phyloP scores from a whole-genome alignment of 371 early-diverging fungal genomes.

The Entomophthora muscae region DNA sequence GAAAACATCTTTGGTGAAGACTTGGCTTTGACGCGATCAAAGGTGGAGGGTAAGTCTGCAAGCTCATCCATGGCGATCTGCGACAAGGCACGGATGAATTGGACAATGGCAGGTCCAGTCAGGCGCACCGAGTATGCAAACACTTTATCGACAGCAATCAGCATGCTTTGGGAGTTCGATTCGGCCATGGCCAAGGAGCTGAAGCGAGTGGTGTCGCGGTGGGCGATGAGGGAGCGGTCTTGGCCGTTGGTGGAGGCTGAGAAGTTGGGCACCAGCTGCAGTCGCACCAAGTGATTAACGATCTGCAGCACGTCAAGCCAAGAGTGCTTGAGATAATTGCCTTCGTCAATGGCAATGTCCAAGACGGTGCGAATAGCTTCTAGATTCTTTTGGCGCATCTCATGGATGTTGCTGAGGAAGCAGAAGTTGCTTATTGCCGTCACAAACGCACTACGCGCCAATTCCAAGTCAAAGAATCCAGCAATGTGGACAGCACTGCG shows the following conservation, averaged over 20 bases:
- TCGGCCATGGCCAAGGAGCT: slow-evolving; percentile 10
- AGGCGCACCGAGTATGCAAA: slow-evolving; percentile 33
- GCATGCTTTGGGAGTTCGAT: slow-evolving; percentile 30
- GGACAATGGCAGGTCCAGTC: slow-evolving; percentile 50
- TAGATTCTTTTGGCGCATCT: slow-evolving; percentile 71
- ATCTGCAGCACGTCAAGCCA: slow-evolving; percentile 85
- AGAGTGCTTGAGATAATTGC: slow-evolving; percentile 59
- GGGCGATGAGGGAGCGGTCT: slow-evolving; percentile 10
- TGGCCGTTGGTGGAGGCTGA: not conserved
- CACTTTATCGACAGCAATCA: slow-evolving; percentile 47
- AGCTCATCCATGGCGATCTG: slow-evolving; percentile 82
- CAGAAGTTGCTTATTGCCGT: slow-evolving; percentile 78
- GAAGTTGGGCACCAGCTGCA: slow-evolving; percentile 33
- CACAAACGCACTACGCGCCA: slow-evolving; percentile 77
- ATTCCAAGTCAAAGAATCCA: slow-evolving; percentile 69
- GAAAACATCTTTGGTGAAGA: slow-evolving; percentile 60
- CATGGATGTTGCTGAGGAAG: slow-evolving; percentile 53
- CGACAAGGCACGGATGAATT: slow-evolving; percentile 76
- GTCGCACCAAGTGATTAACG: slow-evolving; percentile 67
- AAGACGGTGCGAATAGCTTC: slow-evolving; percentile 70
- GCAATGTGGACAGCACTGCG: slow-evolving; percentile 59
- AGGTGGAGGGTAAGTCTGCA: slow-evolving; percentile 33
- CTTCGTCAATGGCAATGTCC: slow-evolving; percentile 66
- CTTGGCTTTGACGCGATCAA: slow-evolving; percentile 4
- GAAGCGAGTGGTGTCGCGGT: not conserved